Evolutionary conservation across 345 rosid genomes (phyloP).

Genomic region (Stellera chamaejasme): DNA sequence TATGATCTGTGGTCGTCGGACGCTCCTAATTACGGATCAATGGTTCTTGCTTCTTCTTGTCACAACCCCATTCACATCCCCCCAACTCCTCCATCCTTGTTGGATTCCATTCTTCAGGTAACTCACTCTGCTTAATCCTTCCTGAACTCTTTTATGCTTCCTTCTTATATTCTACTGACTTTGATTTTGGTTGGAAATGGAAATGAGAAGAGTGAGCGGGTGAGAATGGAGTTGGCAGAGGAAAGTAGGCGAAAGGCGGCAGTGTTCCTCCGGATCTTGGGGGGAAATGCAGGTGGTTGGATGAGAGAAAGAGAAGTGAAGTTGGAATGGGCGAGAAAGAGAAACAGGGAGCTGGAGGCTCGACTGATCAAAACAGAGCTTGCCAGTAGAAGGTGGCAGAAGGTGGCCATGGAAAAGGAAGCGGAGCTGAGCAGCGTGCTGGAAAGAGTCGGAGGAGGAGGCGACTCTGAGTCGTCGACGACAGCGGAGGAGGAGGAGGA

Average conservation of each 20-base stretch:
- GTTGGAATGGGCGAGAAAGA: slow-evolving; percentile 26
- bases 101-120: slow-evolving; percentile 24
- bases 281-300: slow-evolving; percentile 15
- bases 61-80: slow-evolving; percentile 14
- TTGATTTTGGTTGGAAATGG: neutral
- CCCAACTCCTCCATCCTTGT: slow-evolving; percentile 16
- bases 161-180: too few relatives aligned
- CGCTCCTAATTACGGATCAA: slow-evolving; percentile 5
- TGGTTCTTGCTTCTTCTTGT: slow-evolving; percentile 9
- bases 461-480: slow-evolving; percentile 27
- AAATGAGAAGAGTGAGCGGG: slow-evolving; percentile 29
- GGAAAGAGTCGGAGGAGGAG: slow-evolving; percentile 17
- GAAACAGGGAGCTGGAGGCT: slow-evolving; percentile 32
- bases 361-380: slow-evolving; percentile 22
- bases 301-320: slow-evolving; percentile 35
- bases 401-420: slow-evolving; percentile 27
- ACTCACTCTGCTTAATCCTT: too few relatives aligned
- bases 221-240: slow-evolving; percentile 24
- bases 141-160: too few relatives aligned
- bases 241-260: slow-evolving; percentile 27
- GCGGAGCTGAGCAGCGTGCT: slow-evolving; percentile 27
- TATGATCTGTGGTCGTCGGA: neutral
- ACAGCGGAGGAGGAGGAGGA: slow-evolving; percentile 3
- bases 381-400: slow-evolving; percentile 29
- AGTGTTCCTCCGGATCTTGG: slow-evolving; percentile 15